Conservation (phyloP, 257 asterid genomes). For the Jasminum sambac region DNA sequence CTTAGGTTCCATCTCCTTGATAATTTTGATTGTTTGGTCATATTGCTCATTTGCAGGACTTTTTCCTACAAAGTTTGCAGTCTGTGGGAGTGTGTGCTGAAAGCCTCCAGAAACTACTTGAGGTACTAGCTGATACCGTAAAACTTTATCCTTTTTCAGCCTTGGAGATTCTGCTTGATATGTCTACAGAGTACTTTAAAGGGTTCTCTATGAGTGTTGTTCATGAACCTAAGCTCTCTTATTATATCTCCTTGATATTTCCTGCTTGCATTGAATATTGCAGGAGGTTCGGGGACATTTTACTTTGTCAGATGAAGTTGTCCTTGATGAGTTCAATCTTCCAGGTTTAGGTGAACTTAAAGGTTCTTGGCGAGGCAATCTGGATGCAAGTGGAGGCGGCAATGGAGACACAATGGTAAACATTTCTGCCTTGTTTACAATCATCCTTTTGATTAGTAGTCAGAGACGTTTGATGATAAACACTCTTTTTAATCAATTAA, state of each 20-base stretch:
- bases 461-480: background rate
- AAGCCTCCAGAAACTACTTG: conserved; percentile 89
- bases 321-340: conserved; percentile 80
- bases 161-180: conserved; percentile 17
- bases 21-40: conserved; percentile 25
- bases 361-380: conserved; percentile 91
- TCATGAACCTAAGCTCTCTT: background rate
- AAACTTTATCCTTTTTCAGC: conserved; percentile 7
- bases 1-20: background rate
- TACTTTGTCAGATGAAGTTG: conserved; percentile 74
- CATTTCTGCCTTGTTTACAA: conserved; percentile 23
- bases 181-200: conserved; percentile 9
- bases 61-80: conserved; percentile 89
- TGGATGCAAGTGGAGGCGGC: conserved; percentile 99
- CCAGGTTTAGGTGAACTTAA: conserved; percentile 98
- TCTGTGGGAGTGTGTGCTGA: conserved; percentile 82
- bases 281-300: conserved; percentile 88
- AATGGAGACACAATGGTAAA: conserved; percentile 94
- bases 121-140: conserved; percentile 44
- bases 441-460: conserved; percentile 18
- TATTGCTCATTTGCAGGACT: conserved; percentile 53
- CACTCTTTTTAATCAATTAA: background rate
- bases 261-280: conserved; percentile 25
- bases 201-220: conserved; percentile 20
- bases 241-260: conserved; percentile 19